Conservation (phyloP, 2,329 filamentous ascomycete genomes). For the Trichophyton rubrum region DNA sequence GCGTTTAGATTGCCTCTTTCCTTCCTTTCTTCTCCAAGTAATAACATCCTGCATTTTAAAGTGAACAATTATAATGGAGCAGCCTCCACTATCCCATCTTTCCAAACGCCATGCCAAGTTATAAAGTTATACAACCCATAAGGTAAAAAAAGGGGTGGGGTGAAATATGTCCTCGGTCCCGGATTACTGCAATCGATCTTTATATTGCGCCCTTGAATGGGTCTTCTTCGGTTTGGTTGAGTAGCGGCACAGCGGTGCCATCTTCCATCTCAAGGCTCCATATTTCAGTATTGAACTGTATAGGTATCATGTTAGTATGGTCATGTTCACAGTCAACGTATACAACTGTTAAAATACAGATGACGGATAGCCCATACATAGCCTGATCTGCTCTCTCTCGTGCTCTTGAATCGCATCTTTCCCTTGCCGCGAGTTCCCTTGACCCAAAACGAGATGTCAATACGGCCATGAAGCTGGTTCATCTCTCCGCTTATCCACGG, state of each 20-base stretch:
- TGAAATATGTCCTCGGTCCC: neutral
- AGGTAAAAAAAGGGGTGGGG: neutral
- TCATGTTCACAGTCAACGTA: neutral
- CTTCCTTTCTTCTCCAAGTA: neutral
- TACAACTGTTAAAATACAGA: neutral
- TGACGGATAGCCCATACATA: conserved; percentile 33
- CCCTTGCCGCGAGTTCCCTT: conserved; percentile 61
- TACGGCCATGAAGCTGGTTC: conserved; percentile 84
- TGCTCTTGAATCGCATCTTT: conserved; percentile 68
- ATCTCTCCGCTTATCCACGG: conserved; percentile 79
- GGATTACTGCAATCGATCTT: neutral
- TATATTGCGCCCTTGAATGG: conserved; percentile 43
- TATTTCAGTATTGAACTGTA: conserved; percentile 73
- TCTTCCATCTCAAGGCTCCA: conserved; percentile 69
- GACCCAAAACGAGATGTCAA: conserved; percentile 78
- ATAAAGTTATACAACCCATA: neutral
- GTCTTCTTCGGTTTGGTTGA: conserved; percentile 56
- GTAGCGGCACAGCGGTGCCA: conserved; percentile 58
- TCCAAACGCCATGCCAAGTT: conserved; percentile 1
- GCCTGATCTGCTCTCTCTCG: conserved; percentile 52
- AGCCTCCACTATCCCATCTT: neutral
- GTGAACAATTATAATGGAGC: neutral
- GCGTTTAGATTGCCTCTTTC: neutral
- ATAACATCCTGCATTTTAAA: neutral
- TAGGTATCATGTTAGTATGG: neutral